phyloP scores from a whole-genome alignment of 148 eudicot genomes.

The Polygonum maritimum region DNA sequence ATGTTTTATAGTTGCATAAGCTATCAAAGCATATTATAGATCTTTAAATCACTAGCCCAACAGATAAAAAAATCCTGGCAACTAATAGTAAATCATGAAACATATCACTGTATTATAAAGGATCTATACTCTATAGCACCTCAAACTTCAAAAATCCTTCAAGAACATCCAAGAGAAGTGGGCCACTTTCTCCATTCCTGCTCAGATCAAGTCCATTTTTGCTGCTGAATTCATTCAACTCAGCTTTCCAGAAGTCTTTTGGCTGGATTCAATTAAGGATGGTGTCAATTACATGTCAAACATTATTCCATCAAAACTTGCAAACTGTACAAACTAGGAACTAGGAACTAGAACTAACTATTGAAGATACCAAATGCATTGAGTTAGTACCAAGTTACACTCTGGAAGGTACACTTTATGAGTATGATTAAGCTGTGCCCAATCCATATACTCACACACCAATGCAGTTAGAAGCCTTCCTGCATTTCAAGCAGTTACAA shows the following conservation, averaged over 20 bases:
- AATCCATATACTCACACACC: slow-evolving; percentile 91
- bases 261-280: slow-evolving; percentile 34
- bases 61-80: background rate
- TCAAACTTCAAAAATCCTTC: slow-evolving; percentile 93
- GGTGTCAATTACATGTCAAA: background rate
- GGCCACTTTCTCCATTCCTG: slow-evolving; percentile 86
- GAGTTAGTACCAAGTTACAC: slow-evolving; percentile 73
- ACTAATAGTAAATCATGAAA: background rate
- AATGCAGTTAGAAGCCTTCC: slow-evolving; percentile 86
- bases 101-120: background rate
- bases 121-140: slow-evolving; percentile 26
- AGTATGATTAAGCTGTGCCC: slow-evolving; percentile 90
- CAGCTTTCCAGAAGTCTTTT: slow-evolving; percentile 86
- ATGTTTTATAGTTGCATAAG: background rate
- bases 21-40: background rate
- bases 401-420: slow-evolving; percentile 87
- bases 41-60: background rate
- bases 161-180: slow-evolving; percentile 84
- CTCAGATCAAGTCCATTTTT: slow-evolving; percentile 83
- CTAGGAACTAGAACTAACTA: background rate
- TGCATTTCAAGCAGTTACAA: slow-evolving; percentile 23
- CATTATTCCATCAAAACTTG: background rate
- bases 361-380: slow-evolving; percentile 5
- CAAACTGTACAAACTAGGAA: background rate
- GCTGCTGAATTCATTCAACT: slow-evolving; percentile 85